phyloP scores from a whole-genome alignment of 78 protist species.

The Tieghemostelium lacteum region DNA sequence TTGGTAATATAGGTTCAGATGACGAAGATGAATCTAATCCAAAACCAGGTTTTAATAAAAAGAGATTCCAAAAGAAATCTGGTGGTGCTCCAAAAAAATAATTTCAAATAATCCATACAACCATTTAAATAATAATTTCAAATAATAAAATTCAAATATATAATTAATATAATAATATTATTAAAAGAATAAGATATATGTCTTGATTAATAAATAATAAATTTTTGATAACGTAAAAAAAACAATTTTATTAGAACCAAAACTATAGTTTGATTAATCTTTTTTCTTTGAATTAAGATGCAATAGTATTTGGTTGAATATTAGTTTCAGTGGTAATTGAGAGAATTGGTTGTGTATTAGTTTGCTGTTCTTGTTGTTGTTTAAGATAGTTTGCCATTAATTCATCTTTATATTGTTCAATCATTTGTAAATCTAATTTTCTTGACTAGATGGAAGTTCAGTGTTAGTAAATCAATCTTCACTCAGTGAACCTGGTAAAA shows the following conservation, averaged over 20 bases:
- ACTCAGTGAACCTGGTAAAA: no score
- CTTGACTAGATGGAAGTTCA: neutral
- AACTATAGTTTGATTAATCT: no score
- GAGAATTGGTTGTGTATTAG: neutral
- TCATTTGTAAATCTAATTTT: slow-evolving; percentile 38
- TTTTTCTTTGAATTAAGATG: no score
- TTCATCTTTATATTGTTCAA: slow-evolving; percentile 22
- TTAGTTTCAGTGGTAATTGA: neutral
- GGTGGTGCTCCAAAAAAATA: neutral
- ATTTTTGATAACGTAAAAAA: no score
- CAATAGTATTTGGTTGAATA: no score
- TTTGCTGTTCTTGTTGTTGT: neutral
- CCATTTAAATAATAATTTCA: no score
- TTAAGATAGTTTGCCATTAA: neutral
- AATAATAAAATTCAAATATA: no score
- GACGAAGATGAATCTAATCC: slow-evolving; percentile 76
- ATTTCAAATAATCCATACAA: no score
- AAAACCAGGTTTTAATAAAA: neutral
- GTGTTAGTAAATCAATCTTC: neutral
- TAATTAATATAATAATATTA: no score
- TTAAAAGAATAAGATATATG: no score
- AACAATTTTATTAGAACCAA: no score
- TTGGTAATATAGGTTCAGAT: slow-evolving; percentile 71
- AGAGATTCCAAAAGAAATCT: neutral
- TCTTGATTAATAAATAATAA: no score